Percentiles rank a stretch among this genome's conserved stretches.
Evolutionary conservation across 805 yeast species (phyloP).

Genomic region (Zygoascus tannicola): DNA sequence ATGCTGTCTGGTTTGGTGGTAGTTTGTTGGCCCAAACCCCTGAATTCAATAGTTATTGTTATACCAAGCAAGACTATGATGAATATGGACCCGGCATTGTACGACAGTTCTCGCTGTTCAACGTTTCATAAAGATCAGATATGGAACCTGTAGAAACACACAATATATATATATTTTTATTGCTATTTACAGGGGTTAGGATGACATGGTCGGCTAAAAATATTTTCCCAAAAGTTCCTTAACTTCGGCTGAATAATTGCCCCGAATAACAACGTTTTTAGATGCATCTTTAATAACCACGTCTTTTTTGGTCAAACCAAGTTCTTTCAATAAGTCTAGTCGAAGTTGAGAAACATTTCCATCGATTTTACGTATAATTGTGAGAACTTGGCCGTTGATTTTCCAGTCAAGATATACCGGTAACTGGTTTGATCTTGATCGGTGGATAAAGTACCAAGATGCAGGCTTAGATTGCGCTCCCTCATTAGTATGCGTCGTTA

Average conservation of each 20-base stretch:
- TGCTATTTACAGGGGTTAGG: conserved; percentile 1
- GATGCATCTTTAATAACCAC: conserved; percentile 44
- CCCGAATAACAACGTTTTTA: conserved; percentile 44
- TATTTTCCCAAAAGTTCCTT: conserved; percentile 28
- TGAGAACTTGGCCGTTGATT: conserved; percentile 50
- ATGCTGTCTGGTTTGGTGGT: conserved; percentile 99
- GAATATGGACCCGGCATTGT: conserved; percentile 97
- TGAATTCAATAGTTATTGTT: conserved; percentile 92
- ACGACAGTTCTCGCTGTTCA: conserved; percentile 89
- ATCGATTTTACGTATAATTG: conserved; percentile 61
- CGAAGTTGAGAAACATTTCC: conserved; percentile 63
- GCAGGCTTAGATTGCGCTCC: background rate
- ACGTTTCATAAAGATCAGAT: conserved; percentile 54
- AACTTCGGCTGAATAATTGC: conserved; percentile 34
- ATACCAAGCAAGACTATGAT: conserved; percentile 94
- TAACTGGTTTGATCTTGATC: conserved; percentile 42
- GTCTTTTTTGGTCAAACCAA: conserved; percentile 38
- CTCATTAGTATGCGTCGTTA: background rate
- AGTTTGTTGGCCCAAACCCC: conserved; percentile 93
- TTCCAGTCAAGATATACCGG: conserved; percentile 74
- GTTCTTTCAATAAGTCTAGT: conserved; percentile 47
- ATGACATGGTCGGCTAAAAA: conserved; percentile 20
- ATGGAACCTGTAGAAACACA: too few species aligned
- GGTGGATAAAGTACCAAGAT: conserved; percentile 14
- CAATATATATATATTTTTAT: too few species aligned